Evolutionary conservation across 2,329 filamentous ascomycete genomes (phyloP).

Genomic region (Ambrosiella xylebori): DNA sequence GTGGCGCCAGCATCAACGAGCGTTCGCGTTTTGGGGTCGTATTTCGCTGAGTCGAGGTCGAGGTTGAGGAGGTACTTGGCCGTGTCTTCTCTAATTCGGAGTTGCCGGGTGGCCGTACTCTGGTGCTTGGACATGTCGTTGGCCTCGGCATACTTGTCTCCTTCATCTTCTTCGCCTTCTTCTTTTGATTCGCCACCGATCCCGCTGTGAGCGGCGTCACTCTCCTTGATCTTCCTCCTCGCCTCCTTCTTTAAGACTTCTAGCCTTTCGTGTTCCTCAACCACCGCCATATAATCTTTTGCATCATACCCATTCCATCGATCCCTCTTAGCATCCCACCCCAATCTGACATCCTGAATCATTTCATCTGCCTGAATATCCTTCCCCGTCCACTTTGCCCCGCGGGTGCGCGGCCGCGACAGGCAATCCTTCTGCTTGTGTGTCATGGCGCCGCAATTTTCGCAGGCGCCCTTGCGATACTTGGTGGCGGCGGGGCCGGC

Average conservation of each 20-base stretch:
- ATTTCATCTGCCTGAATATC: conserved; percentile 89
- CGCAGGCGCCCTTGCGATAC: conserved; percentile 92
- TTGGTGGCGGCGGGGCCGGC: conserved; percentile 80
- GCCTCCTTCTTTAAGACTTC: conserved; percentile 53
- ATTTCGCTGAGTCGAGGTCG: conserved; percentile 89
- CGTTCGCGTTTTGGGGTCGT: conserved; percentile 87
- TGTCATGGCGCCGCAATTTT: conserved; percentile 95
- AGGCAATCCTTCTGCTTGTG: conserved; percentile 93
- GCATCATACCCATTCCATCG: conserved; percentile 97
- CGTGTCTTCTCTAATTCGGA: conserved; percentile 87
- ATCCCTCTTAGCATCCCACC: conserved; percentile 95
- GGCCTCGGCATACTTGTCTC: conserved; percentile 76
- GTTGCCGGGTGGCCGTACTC: conserved; percentile 73
- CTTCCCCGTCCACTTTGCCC: conserved; percentile 79
- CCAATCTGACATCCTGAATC: conserved; percentile 67
- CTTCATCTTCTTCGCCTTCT: conserved; percentile 25
- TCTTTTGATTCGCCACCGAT: too few relatives aligned
- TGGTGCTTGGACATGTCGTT: conserved; percentile 93
- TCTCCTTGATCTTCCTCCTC: conserved; percentile 31
- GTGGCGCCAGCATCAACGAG: conserved; percentile 78
- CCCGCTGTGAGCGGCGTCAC: conserved; percentile 22
- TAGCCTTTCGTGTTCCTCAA: conserved; percentile 75
- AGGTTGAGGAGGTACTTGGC: conserved; percentile 92
- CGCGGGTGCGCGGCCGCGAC: conserved; percentile 69
- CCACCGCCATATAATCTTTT: conserved; percentile 67